These are phyloP conservation scores for Globisporangium camurandrum DNA, from an alignment of 352 stramenopile species.

Conservation along the genomic window DNA sequence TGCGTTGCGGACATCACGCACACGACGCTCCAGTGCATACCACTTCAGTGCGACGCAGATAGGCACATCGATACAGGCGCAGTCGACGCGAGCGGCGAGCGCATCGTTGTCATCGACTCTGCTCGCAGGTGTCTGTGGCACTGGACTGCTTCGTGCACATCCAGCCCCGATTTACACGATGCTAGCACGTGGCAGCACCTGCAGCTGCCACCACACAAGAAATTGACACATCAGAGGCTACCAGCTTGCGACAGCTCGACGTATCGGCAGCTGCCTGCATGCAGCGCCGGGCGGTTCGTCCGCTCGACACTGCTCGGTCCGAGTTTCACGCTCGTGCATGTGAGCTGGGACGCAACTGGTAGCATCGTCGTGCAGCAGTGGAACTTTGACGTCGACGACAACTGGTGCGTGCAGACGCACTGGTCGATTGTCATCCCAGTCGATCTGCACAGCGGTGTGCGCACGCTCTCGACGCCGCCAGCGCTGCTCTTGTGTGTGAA, in stretches of 20 bases:
- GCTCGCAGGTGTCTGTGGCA: neutral
- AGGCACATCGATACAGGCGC: neutral
- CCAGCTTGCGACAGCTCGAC: neutral
- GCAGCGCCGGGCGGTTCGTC: constrained; percentile 9
- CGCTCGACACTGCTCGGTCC: constrained; percentile 15
- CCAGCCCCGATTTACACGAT: neutral
- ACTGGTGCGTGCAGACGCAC: constrained; percentile 6
- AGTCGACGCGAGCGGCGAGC: neutral
- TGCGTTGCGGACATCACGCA: neutral
- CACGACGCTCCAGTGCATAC: constrained; percentile 1
- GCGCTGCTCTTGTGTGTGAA: constrained; percentile 6
- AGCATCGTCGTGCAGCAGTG: neutral
- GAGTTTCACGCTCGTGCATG: constrained; percentile 15
- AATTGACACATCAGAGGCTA: neutral
- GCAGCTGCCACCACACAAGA: neutral
- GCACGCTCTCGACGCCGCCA: neutral
- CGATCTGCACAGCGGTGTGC: neutral
- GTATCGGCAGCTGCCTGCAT: neutral
- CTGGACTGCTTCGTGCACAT: neutral
- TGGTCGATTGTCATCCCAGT: constrained; percentile 3
- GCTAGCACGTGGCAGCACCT: neutral
- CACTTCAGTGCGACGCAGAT: neutral
- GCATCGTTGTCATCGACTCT: constrained; percentile 3
- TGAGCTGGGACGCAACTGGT: neutral
- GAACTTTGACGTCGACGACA: constrained; percentile 9